phyloP scores from a whole-genome alignment of 768 basidiomycete genomes.

The Boletus barrowsii region DNA sequence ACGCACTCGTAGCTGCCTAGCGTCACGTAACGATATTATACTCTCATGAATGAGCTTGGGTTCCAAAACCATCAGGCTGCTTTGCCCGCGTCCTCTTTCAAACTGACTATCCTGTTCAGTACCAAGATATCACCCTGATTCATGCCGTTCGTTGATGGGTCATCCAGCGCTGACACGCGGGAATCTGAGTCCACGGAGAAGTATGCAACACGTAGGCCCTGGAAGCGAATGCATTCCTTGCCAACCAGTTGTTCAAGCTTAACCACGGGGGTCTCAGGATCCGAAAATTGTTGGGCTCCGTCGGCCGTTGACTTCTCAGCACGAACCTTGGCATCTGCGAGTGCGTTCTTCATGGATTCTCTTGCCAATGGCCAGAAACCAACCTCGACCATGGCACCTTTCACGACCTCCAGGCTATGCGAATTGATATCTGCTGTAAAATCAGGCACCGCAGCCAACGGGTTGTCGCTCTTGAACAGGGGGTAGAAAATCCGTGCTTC shows the following conservation, averaged over 20 bases:
- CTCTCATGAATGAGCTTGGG: background rate
- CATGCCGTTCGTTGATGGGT: constrained; percentile 42
- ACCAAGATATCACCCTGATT: constrained; percentile 77
- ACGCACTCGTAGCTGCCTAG: constrained; percentile 81
- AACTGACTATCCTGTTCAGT: constrained; percentile 86
- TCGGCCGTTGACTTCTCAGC: constrained; percentile 59
- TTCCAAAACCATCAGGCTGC: constrained; percentile 13
- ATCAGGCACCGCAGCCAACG: constrained; percentile 62
- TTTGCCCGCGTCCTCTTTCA: constrained; percentile 95
- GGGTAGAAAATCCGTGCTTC: constrained; percentile 92
- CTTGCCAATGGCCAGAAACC: constrained; percentile 87
- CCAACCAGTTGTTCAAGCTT: constrained; percentile 77
- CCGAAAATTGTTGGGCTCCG: constrained; percentile 30
- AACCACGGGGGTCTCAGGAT: constrained; percentile 64
- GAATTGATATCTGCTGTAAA: constrained; percentile 82
- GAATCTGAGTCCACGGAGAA: constrained; percentile 92
- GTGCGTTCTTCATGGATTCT: constrained; percentile 59
- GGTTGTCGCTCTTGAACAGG: constrained; percentile 93
- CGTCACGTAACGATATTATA: constrained; percentile 12
- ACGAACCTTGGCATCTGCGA: constrained; percentile 58
- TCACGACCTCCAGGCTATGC: constrained; percentile 74
- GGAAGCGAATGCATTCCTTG: constrained; percentile 93
- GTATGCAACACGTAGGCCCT: constrained; percentile 93
- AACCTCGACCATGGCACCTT: constrained; percentile 80
- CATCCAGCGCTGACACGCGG: constrained; percentile 59